These are phyloP conservation scores for Sarcomyxa edulis DNA, from an alignment of 768 basidiomycete genomes.

Conservation along the genomic window DNA sequence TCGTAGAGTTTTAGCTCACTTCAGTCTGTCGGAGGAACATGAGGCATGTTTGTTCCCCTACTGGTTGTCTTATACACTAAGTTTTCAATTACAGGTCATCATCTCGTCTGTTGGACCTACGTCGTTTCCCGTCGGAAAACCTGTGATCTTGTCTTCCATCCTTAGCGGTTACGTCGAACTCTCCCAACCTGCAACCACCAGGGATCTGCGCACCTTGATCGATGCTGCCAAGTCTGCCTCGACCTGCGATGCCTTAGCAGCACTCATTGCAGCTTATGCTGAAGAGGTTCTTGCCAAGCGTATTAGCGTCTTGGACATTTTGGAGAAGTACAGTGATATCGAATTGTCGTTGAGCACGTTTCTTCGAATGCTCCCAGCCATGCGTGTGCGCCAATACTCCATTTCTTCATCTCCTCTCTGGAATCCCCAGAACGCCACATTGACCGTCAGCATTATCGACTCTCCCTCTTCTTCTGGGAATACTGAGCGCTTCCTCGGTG, in stretches of 20 bases:
- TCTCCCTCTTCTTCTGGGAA: slow-evolving; percentile 28
- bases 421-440: slow-evolving; percentile 34
- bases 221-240: slow-evolving; percentile 17
- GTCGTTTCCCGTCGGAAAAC: slow-evolving; percentile 31
- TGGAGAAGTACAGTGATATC: slow-evolving; percentile 32
- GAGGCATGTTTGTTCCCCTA: slow-evolving; percentile 18
- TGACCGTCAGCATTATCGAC: slow-evolving; percentile 40
- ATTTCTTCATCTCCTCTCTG: slow-evolving; percentile 45
- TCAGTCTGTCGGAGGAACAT: slow-evolving; percentile 32
- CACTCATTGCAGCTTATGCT: slow-evolving; percentile 23
- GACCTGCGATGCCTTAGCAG: slow-evolving; percentile 22
- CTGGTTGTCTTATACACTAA: not conserved
- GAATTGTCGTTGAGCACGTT: slow-evolving; percentile 29
- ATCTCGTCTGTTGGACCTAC: slow-evolving; percentile 31
- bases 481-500: slow-evolving; percentile 33
- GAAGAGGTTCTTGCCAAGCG: slow-evolving; percentile 28
- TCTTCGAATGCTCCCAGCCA: slow-evolving; percentile 37
- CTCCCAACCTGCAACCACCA: slow-evolving; percentile 39
- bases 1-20: slow-evolving; percentile 29
- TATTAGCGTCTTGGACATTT: slow-evolving; percentile 35
- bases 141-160: slow-evolving; percentile 29
- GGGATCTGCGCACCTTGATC: slow-evolving; percentile 30
- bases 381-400: slow-evolving; percentile 46
- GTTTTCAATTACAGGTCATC: slow-evolving; percentile 19
- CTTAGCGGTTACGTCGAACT: slow-evolving; percentile 43